These are phyloP conservation scores for Chytridium lagenaria DNA, from an alignment of 371 early-diverging fungal genomes.

Conservation along the genomic window DNA sequence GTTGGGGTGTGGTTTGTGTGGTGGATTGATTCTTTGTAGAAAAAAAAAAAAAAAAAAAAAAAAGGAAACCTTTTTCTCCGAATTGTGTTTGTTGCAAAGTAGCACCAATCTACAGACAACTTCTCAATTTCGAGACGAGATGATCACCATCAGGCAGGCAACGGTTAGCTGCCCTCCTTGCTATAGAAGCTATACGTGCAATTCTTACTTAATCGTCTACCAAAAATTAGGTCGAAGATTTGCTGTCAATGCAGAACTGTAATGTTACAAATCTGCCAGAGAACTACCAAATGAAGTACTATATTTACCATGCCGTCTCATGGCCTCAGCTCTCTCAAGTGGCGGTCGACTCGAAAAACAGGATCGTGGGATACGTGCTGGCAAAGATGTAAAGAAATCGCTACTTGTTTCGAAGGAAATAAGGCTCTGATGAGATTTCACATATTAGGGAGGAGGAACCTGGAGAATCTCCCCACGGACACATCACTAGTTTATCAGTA, in stretches of 20 bases:
- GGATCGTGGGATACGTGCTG: constrained; percentile 95
- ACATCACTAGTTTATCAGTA: constrained; percentile 95
- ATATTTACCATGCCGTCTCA: constrained; percentile 91
- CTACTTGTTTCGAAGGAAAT: neutral
- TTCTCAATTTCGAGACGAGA: too few species aligned
- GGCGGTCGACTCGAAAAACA: constrained; percentile 89
- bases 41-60: constrained; percentile 14
- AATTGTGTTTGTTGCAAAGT: too few species aligned
- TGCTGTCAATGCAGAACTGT: constrained; percentile 84
- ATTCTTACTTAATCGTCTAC: neutral
- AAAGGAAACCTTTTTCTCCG: neutral
- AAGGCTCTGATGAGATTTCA: neutral
- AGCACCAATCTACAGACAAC: neutral
- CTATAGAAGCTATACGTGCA: neutral
- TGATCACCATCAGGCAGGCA: too few species aligned
- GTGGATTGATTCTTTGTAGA: neutral
- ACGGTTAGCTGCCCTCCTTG: neutral
- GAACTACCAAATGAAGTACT: constrained; percentile 99
- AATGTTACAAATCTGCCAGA: constrained; percentile 96
- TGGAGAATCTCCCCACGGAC: constrained; percentile 83
- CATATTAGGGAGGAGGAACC: constrained; percentile 83
- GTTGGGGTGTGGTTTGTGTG: too few species aligned
- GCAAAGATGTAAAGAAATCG: constrained; percentile 81
- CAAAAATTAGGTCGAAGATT: constrained; percentile 39
- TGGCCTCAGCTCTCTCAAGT: constrained; percentile 98